Percentiles rank a stretch among this genome's conserved stretches.
phyloP scores from a whole-genome alignment of 2,329 filamentous ascomycete genomes.

The Emericellopsis atlantica region DNA sequence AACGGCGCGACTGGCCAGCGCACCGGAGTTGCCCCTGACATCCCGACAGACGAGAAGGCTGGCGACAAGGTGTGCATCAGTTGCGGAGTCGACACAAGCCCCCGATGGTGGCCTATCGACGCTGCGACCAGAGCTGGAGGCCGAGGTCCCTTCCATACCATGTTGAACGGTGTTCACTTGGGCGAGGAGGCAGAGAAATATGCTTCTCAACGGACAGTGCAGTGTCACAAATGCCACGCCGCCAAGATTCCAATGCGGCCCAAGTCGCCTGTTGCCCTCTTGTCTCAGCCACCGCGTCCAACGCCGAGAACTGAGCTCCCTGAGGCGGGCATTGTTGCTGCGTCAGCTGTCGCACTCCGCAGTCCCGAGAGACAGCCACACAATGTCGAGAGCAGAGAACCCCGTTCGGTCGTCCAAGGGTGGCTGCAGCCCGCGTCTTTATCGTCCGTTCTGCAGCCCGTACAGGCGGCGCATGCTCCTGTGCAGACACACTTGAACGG shows the following conservation, averaged over 20 bases:
- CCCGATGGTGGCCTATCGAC: slow-evolving; percentile 57
- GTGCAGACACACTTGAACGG: not conserved
- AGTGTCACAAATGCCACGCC: slow-evolving; percentile 64
- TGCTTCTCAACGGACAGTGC: slow-evolving; percentile 47
- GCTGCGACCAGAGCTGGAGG: slow-evolving; percentile 36
- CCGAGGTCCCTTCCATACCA: not conserved
- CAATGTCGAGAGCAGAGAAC: slow-evolving; percentile 1
- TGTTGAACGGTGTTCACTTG: slow-evolving; percentile 14
- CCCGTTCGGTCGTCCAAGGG: not conserved
- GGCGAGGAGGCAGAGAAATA: slow-evolving; percentile 47
- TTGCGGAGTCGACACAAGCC: slow-evolving; percentile 58
- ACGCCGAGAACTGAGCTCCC: not conserved
- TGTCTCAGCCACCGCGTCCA: not conserved
- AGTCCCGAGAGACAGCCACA: not conserved
- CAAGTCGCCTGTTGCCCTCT: not conserved
- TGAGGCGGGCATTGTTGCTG: not conserved
- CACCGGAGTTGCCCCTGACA: slow-evolving; percentile 11
- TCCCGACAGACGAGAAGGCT: slow-evolving; percentile 13
- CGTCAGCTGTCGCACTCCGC: not conserved
- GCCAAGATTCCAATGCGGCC: not conserved
- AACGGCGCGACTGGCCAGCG: slow-evolving; percentile 9
- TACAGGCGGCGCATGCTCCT: not conserved
- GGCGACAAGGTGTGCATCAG: slow-evolving; percentile 48
- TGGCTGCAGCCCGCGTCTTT: slow-evolving; percentile 1
- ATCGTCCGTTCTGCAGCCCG: not conserved